Evolutionary conservation across 768 basidiomycete genomes (phyloP), one percentile per base, ranked within the genome.

Genomic region (Suillus spraguei): DNA sequence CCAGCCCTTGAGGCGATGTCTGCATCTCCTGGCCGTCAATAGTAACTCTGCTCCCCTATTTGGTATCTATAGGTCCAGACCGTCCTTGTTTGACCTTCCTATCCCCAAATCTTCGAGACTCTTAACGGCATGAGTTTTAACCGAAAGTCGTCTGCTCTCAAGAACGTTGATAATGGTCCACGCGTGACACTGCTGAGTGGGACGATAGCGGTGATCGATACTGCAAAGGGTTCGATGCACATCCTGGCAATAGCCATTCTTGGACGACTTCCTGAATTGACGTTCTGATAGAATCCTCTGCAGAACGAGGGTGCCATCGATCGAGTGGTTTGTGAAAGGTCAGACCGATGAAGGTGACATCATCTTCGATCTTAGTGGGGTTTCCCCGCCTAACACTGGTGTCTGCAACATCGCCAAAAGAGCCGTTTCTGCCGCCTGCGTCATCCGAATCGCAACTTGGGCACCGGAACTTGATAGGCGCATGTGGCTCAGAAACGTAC

Each of bases 51-150:
- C 17, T 56, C 38, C 55, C 55, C 10, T 24, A 24, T 22, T 36
- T 16, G 55, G 55, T 24, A 38, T 56, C 22, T n/a, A n/a, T n/a
- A 52, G 32, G 28, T 22, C 22, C 36, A 24, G 22, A 24, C 24
- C 22, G 16, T 17, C 36, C 22, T 17, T 24, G 22, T 56, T 39
- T 38, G 55, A 56, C 54, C 36, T 38, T 56, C 16, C 54, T 56
- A 22, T 56, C 22, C 36, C 54, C 38, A 38, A 36, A n/a, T 36
- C n/a, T 55, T 16, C 38, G 54, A 55, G 53, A 55, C 53, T 9
- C n/a, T 22, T 7, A 54, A 54, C 35, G 35, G 7, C 54, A 55
- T 16, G 9, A 24, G 8, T 2, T 56, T 39, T 17, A 8, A 39
- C 24, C 5, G 20, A 20, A 20, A 53, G 52, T 11, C 32, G 33